Evolutionary conservation across 2,329 filamentous ascomycete genomes (phyloP).

Genomic region (Penicillium psychrosexuale): DNA sequence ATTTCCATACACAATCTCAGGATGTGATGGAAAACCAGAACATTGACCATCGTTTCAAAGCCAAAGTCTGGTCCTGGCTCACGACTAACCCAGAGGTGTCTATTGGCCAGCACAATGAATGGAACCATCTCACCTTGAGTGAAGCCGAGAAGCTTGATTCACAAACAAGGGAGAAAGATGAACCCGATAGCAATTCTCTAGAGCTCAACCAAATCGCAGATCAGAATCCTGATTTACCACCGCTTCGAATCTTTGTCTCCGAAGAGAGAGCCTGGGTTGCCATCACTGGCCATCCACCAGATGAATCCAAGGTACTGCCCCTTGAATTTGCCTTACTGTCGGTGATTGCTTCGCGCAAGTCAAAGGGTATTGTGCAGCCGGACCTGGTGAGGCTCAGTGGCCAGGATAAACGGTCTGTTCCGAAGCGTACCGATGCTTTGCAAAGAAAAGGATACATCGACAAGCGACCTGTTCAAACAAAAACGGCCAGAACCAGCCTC

Average conservation of each 20-base stretch:
- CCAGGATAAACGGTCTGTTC: constrained; percentile 64
- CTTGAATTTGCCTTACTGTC: constrained; percentile 58
- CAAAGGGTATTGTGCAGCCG: constrained; percentile 56
- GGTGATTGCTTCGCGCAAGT: constrained; percentile 56
- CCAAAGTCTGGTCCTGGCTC: constrained; percentile 58
- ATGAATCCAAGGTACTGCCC: constrained; percentile 52
- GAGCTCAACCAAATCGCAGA: constrained; percentile 1
- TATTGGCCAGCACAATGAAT: constrained; percentile 44
- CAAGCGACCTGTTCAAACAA: constrained; percentile 51
- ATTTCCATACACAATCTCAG: constrained; percentile 34
- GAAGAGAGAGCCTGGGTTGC: constrained; percentile 59
- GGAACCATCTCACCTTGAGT: constrained; percentile 41
- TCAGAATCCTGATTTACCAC: background rate
- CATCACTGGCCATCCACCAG: constrained; percentile 58
- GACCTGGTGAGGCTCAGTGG: constrained; percentile 54
- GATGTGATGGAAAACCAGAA: constrained; percentile 15
- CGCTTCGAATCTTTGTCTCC: constrained; percentile 49
- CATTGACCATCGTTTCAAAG: constrained; percentile 52
- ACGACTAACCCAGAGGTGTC: constrained; percentile 55
- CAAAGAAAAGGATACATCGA: constrained; percentile 60
- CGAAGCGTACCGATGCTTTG: constrained; percentile 57
- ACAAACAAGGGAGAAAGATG: background rate
- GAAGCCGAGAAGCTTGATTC: constrained; percentile 34
- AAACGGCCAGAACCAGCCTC: constrained; percentile 54
- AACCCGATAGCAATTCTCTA: background rate